Percentiles rank a stretch among this genome's conserved stretches.
These are phyloP conservation scores for Lipomyces yamanashiensis DNA, from an alignment of 805 yeast genomes.

Conservation along the genomic window DNA sequence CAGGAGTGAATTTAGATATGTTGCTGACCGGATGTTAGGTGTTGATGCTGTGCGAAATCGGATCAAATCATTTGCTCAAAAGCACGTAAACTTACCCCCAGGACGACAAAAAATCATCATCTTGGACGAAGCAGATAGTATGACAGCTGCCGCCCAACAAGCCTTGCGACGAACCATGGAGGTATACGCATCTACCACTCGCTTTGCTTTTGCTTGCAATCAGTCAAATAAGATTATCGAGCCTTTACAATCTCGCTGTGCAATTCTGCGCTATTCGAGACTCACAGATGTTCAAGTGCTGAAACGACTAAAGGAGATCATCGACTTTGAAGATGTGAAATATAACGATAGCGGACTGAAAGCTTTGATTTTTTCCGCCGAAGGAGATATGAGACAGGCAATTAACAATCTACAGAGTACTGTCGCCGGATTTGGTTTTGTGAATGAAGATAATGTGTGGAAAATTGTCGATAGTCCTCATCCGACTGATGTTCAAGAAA, in stretches of 20 bases:
- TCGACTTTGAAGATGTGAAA: constrained; percentile 70
- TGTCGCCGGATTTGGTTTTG: constrained; percentile 89
- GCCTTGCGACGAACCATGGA: constrained; percentile 96
- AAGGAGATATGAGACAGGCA: constrained; percentile 99
- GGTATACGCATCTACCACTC: constrained; percentile 88
- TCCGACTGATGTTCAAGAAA: constrained; percentile 78
- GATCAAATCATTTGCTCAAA: constrained; percentile 95
- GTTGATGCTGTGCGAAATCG: constrained; percentile 93
- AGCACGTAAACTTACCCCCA: constrained; percentile 81
- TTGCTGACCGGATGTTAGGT: constrained; percentile 44
- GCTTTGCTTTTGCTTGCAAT: constrained; percentile 99
- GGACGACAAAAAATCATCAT: constrained; percentile 93
- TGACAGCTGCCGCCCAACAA: constrained; percentile 97
- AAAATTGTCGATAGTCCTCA: constrained; percentile 96
- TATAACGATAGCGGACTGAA: constrained; percentile 88
- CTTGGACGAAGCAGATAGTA: constrained; percentile 92
- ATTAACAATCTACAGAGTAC: constrained; percentile 92
- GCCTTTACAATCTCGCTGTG: constrained; percentile 95
- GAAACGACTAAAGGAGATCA: constrained; percentile 71
- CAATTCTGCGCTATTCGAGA: constrained; percentile 82
- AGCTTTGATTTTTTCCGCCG: constrained; percentile 92
- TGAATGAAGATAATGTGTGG: constrained; percentile 90
- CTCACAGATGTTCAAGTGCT: constrained; percentile 85
- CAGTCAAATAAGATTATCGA: constrained; percentile 93
- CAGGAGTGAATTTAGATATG: not conserved